Evolutionary conservation across 2,329 filamentous ascomycete genomes (phyloP).

Genomic region (Colletotrichum tropicale): DNA sequence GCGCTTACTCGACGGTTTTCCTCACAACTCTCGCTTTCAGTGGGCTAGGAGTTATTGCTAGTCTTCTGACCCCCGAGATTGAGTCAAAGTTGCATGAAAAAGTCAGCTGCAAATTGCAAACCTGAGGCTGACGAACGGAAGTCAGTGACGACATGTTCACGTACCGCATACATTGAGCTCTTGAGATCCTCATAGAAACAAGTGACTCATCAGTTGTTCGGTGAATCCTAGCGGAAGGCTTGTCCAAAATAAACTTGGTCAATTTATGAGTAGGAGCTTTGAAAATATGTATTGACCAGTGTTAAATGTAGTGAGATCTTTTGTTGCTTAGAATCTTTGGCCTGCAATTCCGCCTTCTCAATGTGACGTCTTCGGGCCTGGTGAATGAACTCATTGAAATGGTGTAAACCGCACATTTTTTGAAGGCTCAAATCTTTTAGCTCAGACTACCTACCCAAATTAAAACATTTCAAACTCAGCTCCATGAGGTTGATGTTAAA

Average conservation of each 20-base stretch:
- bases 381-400: too few species aligned
- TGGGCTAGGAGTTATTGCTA: slow-evolving; percentile 22
- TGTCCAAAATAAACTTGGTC: too few species aligned
- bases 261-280: too few species aligned
- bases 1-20: slow-evolving; percentile 34
- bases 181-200: background rate
- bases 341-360: too few species aligned
- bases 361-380: too few species aligned
- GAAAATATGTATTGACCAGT: too few species aligned
- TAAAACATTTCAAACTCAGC: background rate
- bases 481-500: background rate
- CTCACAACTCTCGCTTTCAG: slow-evolving; percentile 30
- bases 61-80: background rate
- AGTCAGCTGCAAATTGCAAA: background rate
- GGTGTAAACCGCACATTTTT: background rate
- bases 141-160: background rate
- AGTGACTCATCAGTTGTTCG: background rate
- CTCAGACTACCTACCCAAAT: background rate
- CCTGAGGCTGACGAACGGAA: background rate
- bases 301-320: too few species aligned
- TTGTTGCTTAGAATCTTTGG: too few species aligned
- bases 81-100: background rate
- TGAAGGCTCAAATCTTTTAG: background rate
- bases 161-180: background rate
- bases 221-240: too few species aligned